phyloP scores from a whole-genome alignment of 257 asterid genomes.

The Salvia hispanica region DNA sequence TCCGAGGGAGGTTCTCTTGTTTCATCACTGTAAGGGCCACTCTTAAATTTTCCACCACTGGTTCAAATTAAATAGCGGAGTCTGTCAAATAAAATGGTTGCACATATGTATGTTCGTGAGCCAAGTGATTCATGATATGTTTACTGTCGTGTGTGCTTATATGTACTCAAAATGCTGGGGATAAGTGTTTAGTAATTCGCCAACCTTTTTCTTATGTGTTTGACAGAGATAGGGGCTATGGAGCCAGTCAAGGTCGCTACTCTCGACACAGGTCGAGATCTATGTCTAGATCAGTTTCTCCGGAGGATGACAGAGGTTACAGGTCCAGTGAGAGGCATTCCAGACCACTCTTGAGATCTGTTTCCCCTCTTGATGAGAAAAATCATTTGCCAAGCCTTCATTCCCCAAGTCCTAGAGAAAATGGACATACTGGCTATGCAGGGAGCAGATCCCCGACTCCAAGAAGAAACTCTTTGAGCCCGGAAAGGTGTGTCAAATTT shows the following conservation, averaged over 20 bases:
- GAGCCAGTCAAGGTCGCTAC: neutral
- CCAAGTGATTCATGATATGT: constrained; percentile 12
- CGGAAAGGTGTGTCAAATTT: neutral
- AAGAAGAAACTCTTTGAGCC: constrained; percentile 46
- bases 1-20: constrained; percentile 27
- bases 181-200: neutral
- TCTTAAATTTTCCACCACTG: constrained; percentile 17
- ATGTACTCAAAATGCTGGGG: neutral
- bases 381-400: constrained; percentile 37
- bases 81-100: neutral
- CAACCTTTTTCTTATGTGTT: neutral
- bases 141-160: neutral
- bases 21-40: constrained; percentile 14
- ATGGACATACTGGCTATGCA: constrained; percentile 40
- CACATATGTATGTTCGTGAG: constrained; percentile 10
- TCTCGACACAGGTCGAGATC: neutral
- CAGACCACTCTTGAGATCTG: constrained; percentile 50
- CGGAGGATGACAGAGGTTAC: neutral
- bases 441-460: constrained; percentile 53
- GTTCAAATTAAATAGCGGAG: constrained; percentile 23
- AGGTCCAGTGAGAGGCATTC: constrained; percentile 10
- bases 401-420: constrained; percentile 47
- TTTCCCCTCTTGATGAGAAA: constrained; percentile 50
- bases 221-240: constrained; percentile 4
- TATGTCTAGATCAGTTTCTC: constrained; percentile 16